A percentile compares a stretch with the other conserved stretches of the same genome.
Evolutionary conservation across 306 rosid species (phyloP).

Genomic region (Pachyrhizus erosus): DNA sequence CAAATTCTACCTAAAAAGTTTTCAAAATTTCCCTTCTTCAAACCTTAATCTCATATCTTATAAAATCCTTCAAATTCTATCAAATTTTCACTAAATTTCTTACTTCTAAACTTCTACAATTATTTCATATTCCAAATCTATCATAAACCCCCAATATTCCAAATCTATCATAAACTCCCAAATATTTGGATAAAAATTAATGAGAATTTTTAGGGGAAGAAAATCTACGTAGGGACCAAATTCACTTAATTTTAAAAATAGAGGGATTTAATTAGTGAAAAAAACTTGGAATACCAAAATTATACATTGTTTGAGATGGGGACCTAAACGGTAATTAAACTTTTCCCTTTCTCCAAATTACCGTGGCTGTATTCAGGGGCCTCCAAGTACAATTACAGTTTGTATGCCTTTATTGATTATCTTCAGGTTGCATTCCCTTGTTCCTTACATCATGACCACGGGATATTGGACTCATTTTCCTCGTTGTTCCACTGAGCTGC

Average conservation of each 20-base stretch:
- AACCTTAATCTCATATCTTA: neutral
- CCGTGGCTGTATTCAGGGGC: neutral
- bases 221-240: neutral
- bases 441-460: neutral
- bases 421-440: neutral
- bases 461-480: neutral
- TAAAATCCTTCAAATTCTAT: neutral
- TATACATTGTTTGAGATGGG: neutral
- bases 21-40: neutral
- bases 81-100: neutral
- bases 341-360: neutral
- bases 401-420: neutral
- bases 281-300: neutral
- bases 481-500: neutral
- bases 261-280: neutral
- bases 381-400: neutral
- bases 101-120: neutral
- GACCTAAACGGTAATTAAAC: neutral
- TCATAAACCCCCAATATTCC: neutral
- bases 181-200: neutral
- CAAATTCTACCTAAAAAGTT: neutral
- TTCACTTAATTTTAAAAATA: neutral
- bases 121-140: neutral
- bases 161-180: neutral
- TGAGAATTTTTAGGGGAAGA: neutral